phyloP scores from a whole-genome alignment of 192 early-diverging fungal genomes.

The Oehlia diaphana region DNA sequence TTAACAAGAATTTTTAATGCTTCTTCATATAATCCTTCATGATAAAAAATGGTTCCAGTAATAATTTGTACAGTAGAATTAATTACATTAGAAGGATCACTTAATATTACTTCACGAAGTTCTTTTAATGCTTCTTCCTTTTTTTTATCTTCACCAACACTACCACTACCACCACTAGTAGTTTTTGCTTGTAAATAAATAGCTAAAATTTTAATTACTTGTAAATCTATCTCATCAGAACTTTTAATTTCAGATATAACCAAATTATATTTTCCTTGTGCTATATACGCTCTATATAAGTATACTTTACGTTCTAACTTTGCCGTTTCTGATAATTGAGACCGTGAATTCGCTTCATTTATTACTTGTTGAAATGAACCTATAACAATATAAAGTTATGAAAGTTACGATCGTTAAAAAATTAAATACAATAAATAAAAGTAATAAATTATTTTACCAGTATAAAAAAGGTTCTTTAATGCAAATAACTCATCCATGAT shows the following conservation, averaged over 20 bases:
- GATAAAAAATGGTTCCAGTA: slow-evolving; percentile 61
- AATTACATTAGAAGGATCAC: slow-evolving; percentile 49
- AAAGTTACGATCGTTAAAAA: slow-evolving; percentile 12
- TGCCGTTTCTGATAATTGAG: slow-evolving; percentile 37
- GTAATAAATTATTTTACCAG: slow-evolving; percentile 30
- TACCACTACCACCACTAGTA: background rate
- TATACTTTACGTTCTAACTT: slow-evolving; percentile 64
- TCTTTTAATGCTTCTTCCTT: slow-evolving; percentile 51
- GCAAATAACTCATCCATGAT: slow-evolving; percentile 53
- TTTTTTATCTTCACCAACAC: slow-evolving; percentile 16
- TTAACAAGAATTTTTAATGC: slow-evolving; percentile 69
- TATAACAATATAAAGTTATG: slow-evolving; percentile 46
- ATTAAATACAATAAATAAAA: background rate
- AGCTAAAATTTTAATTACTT: slow-evolving; percentile 68
- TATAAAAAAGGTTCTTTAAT: slow-evolving; percentile 69
- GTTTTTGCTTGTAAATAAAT: slow-evolving; percentile 52
- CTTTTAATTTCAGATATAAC: slow-evolving; percentile 67
- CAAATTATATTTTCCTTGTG: slow-evolving; percentile 69
- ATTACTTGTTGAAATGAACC: slow-evolving; percentile 76
- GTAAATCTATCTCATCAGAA: slow-evolving; percentile 54
- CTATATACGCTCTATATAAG: slow-evolving; percentile 80
- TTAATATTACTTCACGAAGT: slow-evolving; percentile 48
- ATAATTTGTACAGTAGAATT: slow-evolving; percentile 62
- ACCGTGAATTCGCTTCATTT: slow-evolving; percentile 53
- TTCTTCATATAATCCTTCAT: slow-evolving; percentile 64